Conservation (phyloP, 768 basidiomycete species). For the Boletellus sp. region DNA sequence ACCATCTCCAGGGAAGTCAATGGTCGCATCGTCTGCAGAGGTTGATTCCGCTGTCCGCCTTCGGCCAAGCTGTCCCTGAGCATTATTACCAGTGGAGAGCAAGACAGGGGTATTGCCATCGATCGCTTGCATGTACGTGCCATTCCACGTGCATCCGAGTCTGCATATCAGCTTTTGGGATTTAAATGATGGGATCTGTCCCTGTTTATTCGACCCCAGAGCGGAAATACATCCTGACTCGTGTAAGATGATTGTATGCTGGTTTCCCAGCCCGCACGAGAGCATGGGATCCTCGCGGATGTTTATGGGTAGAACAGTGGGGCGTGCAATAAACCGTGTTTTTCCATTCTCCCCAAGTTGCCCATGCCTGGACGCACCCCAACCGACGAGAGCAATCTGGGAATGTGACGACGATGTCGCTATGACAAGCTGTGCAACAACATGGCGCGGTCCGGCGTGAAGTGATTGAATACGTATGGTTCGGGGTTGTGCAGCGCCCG, state of each 20-base stretch:
- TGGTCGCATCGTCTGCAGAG: not conserved
- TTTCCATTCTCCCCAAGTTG: slow-evolving; percentile 56
- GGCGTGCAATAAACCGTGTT: slow-evolving; percentile 13
- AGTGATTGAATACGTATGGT: slow-evolving; percentile 41
- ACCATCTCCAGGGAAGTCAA: slow-evolving; percentile 26
- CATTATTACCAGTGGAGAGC: slow-evolving; percentile 51
- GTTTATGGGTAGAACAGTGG: slow-evolving; percentile 34
- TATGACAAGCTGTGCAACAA: slow-evolving; percentile 45
- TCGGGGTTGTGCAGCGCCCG: slow-evolving; percentile 35
- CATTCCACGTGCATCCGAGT: slow-evolving; percentile 76
- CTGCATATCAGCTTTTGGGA: slow-evolving; percentile 23
- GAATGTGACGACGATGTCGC: slow-evolving; percentile 6
- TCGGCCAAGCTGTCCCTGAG: slow-evolving; percentile 66
- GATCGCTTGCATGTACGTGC: slow-evolving; percentile 51
- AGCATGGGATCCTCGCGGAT: slow-evolving; percentile 29
- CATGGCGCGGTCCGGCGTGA: slow-evolving; percentile 69
- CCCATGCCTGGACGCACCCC: slow-evolving; percentile 84
- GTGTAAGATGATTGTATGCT: slow-evolving; percentile 47
- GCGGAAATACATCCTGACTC: slow-evolving; percentile 45
- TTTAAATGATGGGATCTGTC: slow-evolving; percentile 50
- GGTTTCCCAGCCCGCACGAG: slow-evolving; percentile 45
- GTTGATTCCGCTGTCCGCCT: slow-evolving; percentile 1
- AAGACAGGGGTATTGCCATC: slow-evolving; percentile 25
- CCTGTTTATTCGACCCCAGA: slow-evolving; percentile 71
- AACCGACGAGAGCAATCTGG: slow-evolving; percentile 53